Conservation (phyloP, 345 rosid genomes). For the Citrus glauca region DNA sequence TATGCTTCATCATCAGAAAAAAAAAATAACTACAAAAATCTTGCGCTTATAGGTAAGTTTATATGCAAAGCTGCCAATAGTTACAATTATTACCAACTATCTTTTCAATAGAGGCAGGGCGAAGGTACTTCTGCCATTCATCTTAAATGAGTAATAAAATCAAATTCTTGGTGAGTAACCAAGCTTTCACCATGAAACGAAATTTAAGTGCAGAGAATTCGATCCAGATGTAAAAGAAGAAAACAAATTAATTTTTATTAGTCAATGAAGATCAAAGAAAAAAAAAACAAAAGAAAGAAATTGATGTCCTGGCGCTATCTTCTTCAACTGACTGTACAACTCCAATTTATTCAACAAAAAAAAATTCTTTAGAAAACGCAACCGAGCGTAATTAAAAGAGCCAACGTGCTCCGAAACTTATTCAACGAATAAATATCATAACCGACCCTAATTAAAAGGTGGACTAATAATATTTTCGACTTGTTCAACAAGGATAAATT, state of each 20-base stretch:
- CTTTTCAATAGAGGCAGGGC: background rate
- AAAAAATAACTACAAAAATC: background rate
- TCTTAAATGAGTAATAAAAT: background rate
- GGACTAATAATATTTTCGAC: fast-evolving
- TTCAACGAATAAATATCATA: too few species aligned
- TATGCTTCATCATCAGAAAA: background rate
- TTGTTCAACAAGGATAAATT: too few species aligned
- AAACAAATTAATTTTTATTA: too few species aligned
- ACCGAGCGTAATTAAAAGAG: too few species aligned
- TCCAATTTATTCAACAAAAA: too few species aligned
- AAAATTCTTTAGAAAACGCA: background rate
- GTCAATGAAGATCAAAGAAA: too few species aligned
- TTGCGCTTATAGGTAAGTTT: background rate
- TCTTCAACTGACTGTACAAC: too few species aligned
- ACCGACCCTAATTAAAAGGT: too few species aligned
- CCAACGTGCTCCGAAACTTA: too few species aligned
- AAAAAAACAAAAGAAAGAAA: too few species aligned
- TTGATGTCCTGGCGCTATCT: too few species aligned
- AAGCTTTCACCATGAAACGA: background rate
- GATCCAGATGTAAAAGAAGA: too few species aligned
- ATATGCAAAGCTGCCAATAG: slow-evolving; percentile 1
- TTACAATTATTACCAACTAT: slow-evolving; percentile 6
- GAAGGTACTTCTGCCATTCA: background rate
- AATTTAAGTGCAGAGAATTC: background rate
- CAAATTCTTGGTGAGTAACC: background rate